phyloP scores from a whole-genome alignment of 768 basidiomycete genomes.

The Boletus bicolor region DNA sequence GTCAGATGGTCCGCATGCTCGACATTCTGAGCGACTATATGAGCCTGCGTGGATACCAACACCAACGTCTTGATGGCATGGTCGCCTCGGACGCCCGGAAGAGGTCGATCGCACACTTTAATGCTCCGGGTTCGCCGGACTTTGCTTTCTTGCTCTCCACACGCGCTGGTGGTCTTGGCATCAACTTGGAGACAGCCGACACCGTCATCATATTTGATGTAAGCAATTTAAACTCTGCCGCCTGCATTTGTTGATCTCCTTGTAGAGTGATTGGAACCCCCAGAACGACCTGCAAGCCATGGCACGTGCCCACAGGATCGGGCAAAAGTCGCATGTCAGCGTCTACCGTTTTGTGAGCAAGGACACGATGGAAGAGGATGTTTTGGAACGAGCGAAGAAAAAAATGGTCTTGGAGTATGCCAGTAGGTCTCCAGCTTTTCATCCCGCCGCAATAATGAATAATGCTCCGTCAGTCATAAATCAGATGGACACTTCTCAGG shows the following conservation, averaged over 20 bases:
- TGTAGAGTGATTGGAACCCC: constrained; percentile 95
- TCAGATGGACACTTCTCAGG: constrained; percentile 99
- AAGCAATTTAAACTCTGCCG: constrained; percentile 32
- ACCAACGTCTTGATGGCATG: constrained; percentile 95
- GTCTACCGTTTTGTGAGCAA: constrained; percentile 99
- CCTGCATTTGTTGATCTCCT: constrained; percentile 9
- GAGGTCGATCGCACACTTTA: constrained; percentile 96
- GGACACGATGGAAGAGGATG: constrained; percentile 99
- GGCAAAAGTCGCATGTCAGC: constrained; percentile 97
- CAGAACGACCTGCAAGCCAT: constrained; percentile 99
- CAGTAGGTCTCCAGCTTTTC: constrained; percentile 57
- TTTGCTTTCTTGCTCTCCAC: constrained; percentile 97
- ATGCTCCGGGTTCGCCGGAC: constrained; percentile 87
- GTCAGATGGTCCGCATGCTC: constrained; percentile 98
- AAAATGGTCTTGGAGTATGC: constrained; percentile 99
- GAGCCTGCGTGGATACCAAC: constrained; percentile 80
- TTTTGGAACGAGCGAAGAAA: constrained; percentile 95
- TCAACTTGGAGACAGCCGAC: constrained; percentile 98
- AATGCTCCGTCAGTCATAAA: constrained; percentile 77
- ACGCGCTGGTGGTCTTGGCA: constrained; percentile 94
- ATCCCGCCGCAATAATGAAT: constrained; percentile 12
- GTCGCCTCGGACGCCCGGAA: constrained; percentile 91
- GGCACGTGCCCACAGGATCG: constrained; percentile 98
- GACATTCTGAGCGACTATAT: constrained; percentile 99
- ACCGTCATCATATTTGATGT: constrained; percentile 99